Evolutionary conservation across 139 green algal genomes (phyloP), one percentile per base, ranked within the genome.

Genomic region (Chlorella ohadii): DNA sequence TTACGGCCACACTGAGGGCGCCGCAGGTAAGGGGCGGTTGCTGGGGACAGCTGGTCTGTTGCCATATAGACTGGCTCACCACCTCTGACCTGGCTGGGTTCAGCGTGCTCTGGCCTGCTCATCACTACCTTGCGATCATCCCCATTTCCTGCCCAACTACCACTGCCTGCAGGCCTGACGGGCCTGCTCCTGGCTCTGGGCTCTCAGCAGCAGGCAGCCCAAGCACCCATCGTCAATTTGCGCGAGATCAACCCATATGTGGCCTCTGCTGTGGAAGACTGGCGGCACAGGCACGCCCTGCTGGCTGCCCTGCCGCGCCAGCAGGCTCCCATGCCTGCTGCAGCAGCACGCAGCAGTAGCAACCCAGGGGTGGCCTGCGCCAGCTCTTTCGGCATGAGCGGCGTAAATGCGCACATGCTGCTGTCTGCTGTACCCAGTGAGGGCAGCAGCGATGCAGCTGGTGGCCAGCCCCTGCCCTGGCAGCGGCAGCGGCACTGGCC

Each of bases 211-310:
- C 38, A 66, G 15, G 51, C 27, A 11, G 17, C 44, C 3, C 64
- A 66, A 1, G 39, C 88, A 13, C 85, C 86, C 27, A 66, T 92
- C 6, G 80, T 93, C 55, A 89, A 95, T 87, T 88, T 98, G 78
- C 84, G 90, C n/a, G 61, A 70, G 2, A 39, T 94, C n/a, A 98
- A 97, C 88, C 82, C 91, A 1, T 88, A 96, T 55, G 88, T 96
- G 13, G n/a, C 19, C 0, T 44, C 78, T 13, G 78, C 78, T 0
- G 3, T 83, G 78, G 79, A 31, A 0, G 78, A 83, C 78, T 83
- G 63, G 78, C 39, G 41, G 11, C 31, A 27, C 25, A 33, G 63
- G n/a, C 61, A 73, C 15, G n/a, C 28, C 28, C 28, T 63, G 78
- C 28, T n/a, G 9, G 78, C 41, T 4, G 38, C 20, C 3, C 39